Base-by-base conservation (phyloP, 1,139 yeast species). In the Blastobotrys raffinosifermentans region DNA sequence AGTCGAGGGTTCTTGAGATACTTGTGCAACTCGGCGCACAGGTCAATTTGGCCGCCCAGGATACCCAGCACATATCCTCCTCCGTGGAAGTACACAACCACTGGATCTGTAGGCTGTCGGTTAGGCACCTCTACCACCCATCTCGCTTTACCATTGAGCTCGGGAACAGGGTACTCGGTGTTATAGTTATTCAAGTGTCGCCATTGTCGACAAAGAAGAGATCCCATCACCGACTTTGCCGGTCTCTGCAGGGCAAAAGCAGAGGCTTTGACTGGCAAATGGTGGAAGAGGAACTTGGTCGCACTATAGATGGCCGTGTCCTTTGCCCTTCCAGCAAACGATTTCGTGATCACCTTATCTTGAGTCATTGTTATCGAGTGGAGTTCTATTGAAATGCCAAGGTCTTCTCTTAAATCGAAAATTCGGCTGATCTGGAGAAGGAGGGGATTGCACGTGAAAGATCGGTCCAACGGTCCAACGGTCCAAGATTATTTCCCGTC, bases 31-130 rank as follows among this genome's bases (percentile, higher is more conserved):
- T 54, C 51, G 2, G 64, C 32, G 10, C 44, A 29, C 27, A 46
- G 38, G 11, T 36, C 33, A 6, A 66, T 56, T 15, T 58, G 69
- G 3, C 61, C 40, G 9, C 57, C 63, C 25, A 58, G 54, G 31
- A 60, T 41, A 16, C 58, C 61, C 32, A 65, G 50, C 27, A 57
- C 54, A 46, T 56, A 68, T 1, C 72, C 72, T 19, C 73, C 73
- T 8, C 73, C 73, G 46, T 69, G 74, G 31, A 56, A 42, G 36
- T 46, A 53, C 8, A 54, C 33, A 10, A 54, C 19, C 5, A 55
- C 50, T 2, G 60, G 60, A 31, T 55, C 60, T 4, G 37, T 36
- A 3, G 41, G 39, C 8, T 31, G 37, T 26, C 60, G 31, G 33
- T 52, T 38, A 8, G 32, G 35, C 9, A 49, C 53, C 23, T 55